phyloP scores from a whole-genome alignment of 2,329 filamentous ascomycete genomes.

The Aureobasidium sp. region DNA sequence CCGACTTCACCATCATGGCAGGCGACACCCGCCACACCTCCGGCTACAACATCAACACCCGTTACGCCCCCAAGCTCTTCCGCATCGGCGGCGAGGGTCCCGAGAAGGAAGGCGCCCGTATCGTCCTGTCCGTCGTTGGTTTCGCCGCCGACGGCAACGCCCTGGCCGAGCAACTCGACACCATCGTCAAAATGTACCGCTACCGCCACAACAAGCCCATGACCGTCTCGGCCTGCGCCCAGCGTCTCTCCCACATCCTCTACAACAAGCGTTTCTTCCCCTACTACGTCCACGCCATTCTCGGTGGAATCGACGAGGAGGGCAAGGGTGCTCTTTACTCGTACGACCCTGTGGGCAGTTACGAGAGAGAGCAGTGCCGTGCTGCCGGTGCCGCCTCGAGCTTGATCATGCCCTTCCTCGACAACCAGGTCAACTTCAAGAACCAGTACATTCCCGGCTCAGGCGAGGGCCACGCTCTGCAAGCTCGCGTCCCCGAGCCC shows the following conservation, averaged over 20 bases:
- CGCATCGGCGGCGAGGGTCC: constrained; percentile 88
- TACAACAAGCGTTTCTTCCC: constrained; percentile 99
- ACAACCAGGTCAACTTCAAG: constrained; percentile 99
- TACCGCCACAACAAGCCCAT: constrained; percentile 98
- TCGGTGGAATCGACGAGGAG: constrained; percentile 90
- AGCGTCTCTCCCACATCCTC: constrained; percentile 88
- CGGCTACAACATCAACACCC: constrained; percentile 98
- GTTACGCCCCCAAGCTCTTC: constrained; percentile 93
- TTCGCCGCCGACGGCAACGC: constrained; percentile 94
- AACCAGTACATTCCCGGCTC: constrained; percentile 92
- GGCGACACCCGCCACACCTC: constrained; percentile 94
- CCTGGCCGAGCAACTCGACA: constrained; percentile 86
- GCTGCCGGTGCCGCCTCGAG: constrained; percentile 79
- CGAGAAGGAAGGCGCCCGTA: constrained; percentile 74
- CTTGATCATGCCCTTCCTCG: constrained; percentile 97
- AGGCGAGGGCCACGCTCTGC: constrained; percentile 72
- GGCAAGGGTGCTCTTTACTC: constrained; percentile 92
- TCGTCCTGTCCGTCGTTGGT: constrained; percentile 88
- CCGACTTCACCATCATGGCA: constrained; percentile 91
- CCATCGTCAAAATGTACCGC: constrained; percentile 96
- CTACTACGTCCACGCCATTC: constrained; percentile 93
- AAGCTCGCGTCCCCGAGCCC: constrained; percentile 62
- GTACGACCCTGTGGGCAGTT: constrained; percentile 96
- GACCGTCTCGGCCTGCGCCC: constrained; percentile 87
- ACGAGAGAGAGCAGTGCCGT: constrained; percentile 93